Percentiles rank a stretch among this genome's conserved stretches.
Evolutionary conservation across 2,329 filamentous ascomycete genomes (phyloP).

Genomic region (Xylaria sp.): DNA sequence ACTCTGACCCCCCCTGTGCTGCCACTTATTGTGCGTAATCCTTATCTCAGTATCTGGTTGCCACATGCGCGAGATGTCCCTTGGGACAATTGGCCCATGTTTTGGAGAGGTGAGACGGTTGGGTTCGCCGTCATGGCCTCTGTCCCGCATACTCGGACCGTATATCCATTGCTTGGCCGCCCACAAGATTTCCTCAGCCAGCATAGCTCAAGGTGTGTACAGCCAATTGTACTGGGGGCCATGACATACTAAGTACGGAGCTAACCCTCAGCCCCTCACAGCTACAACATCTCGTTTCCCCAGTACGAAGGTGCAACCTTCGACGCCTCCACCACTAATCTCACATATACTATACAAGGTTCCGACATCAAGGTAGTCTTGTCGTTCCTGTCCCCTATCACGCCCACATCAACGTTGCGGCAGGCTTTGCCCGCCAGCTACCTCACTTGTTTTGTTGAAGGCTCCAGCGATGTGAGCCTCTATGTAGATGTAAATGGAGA

Average conservation of each 20-base stretch:
- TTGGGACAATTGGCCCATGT: constrained; percentile 89
- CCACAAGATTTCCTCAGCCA: constrained; percentile 61
- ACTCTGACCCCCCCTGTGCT: constrained; percentile 67
- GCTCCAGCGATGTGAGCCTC: constrained; percentile 70
- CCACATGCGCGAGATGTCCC: constrained; percentile 76
- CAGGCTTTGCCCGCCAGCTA: constrained; percentile 88
- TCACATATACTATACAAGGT: constrained; percentile 57
- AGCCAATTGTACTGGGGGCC: background rate
- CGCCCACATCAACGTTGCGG: constrained; percentile 80
- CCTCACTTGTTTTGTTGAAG: constrained; percentile 75
- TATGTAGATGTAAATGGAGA: constrained; percentile 79
- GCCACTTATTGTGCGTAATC: constrained; percentile 68
- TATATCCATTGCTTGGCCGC: constrained; percentile 64
- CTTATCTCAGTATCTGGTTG: constrained; percentile 71
- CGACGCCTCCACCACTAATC: constrained; percentile 62
- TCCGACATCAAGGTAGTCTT: constrained; percentile 56
- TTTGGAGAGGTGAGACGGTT: constrained; percentile 72
- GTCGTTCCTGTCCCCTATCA: constrained; percentile 79
- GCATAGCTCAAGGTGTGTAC: constrained; percentile 37
- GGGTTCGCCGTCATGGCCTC: constrained; percentile 64
- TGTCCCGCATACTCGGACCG: constrained; percentile 55
- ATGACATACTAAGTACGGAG: background rate
- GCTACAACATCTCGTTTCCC: constrained; percentile 57
- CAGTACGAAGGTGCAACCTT: constrained; percentile 59
- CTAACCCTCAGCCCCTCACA: constrained; percentile 26